Conservation (phyloP, 306 rosid species). For the Trifolium dubium region DNA sequence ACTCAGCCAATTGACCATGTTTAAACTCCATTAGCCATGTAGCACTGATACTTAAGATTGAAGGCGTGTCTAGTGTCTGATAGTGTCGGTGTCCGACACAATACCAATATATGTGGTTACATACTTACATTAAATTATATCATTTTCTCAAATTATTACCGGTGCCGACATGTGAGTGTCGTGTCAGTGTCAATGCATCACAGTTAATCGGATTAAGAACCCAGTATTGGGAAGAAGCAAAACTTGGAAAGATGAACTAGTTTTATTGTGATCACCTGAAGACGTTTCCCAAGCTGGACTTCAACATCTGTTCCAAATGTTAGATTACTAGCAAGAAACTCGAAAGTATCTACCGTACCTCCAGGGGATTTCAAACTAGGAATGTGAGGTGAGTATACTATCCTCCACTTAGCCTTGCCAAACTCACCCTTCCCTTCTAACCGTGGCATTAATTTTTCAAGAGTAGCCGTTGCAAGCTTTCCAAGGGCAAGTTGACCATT, state of each 20-base stretch:
- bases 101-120: background rate
- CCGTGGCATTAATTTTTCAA: conserved; percentile 90
- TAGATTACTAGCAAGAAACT: conserved; percentile 72
- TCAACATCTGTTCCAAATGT: conserved; percentile 90
- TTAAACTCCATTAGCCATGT: background rate
- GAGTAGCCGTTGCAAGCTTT: conserved; percentile 87
- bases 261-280: conserved; percentile 63
- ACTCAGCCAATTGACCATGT: background rate
- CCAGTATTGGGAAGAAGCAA: conserved; percentile 5
- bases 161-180: background rate
- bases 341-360: conserved; percentile 71
- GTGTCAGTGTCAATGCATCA: background rate
- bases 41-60: background rate
- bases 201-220: background rate
- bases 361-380: conserved; percentile 68
- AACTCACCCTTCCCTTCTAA: conserved; percentile 92
- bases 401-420: conserved; percentile 87
- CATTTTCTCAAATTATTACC: background rate
- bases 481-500: conserved; percentile 76
- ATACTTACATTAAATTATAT: background rate
- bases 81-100: background rate
- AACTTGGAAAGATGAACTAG: conserved; percentile 26
- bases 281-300: conserved; percentile 91
- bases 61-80: background rate
- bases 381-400: conserved; percentile 88